A percentile compares a stretch with the other conserved stretches of the same genome.
Conservation (phyloP, 2,329 filamentous ascomycete species). For the Sclerotinia sclerotiorum region DNA sequence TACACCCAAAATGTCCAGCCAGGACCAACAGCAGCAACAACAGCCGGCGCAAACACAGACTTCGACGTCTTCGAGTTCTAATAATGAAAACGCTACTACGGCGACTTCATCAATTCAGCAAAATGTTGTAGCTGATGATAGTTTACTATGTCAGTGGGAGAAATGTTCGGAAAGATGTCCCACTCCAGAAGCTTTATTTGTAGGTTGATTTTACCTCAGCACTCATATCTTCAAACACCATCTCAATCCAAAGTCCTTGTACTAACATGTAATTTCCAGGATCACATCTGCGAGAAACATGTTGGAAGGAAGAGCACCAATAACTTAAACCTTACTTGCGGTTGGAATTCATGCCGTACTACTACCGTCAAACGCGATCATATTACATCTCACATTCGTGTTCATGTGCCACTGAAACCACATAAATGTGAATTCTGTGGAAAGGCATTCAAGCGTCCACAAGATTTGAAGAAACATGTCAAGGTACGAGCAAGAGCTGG, state of each 20-base stretch:
- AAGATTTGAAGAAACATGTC: constrained; percentile 99
- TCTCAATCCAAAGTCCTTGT: neutral
- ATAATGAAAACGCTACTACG: constrained; percentile 26
- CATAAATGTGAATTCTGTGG: constrained; percentile 99
- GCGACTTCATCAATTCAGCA: constrained; percentile 27
- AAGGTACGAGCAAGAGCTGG: constrained; percentile 54
- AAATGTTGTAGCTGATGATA: constrained; percentile 38
- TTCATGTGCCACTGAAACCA: constrained; percentile 97
- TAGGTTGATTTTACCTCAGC: constrained; percentile 33
- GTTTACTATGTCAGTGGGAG: constrained; percentile 45
- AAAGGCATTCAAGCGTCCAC: constrained; percentile 98
- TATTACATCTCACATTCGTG: constrained; percentile 97
- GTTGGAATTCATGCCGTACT: constrained; percentile 94
- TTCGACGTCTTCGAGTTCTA: constrained; percentile 20
- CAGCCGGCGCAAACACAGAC: constrained; percentile 15
- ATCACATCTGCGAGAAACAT: constrained; percentile 97
- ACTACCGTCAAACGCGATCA: constrained; percentile 98
- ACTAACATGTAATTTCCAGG: constrained; percentile 52
- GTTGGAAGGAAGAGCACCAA: constrained; percentile 99
- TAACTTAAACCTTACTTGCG: constrained; percentile 95
- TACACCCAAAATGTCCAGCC: constrained; percentile 12
- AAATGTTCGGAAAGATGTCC: constrained; percentile 44
- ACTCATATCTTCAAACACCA: neutral
- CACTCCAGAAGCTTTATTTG: constrained; percentile 44
- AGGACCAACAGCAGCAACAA: constrained; percentile 26